Percentiles rank a stretch among this genome's conserved stretches.
Conservation (phyloP, 805 yeast species). For the Saccharomyces paradoxus region DNA sequence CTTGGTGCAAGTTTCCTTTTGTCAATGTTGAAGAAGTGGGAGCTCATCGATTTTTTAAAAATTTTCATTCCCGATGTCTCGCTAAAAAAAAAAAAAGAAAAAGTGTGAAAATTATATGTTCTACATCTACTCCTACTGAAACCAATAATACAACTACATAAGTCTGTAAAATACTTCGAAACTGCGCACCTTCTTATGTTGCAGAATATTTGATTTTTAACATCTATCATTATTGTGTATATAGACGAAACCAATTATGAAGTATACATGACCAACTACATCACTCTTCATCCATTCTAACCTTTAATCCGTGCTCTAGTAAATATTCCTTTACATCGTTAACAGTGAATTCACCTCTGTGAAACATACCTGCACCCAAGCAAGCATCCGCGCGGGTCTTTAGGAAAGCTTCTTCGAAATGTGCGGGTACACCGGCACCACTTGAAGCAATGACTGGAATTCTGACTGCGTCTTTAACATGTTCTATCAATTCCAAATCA, state of each 20-base stretch:
- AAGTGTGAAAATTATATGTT: background rate
- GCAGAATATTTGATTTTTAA: background rate
- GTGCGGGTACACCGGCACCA: constrained; percentile 93
- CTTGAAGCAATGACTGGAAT: constrained; percentile 96
- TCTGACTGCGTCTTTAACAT: constrained; percentile 63
- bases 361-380: constrained; percentile 97
- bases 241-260: no score
- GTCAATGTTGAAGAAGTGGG: background rate
- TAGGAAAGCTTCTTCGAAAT: constrained; percentile 79
- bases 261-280: background rate
- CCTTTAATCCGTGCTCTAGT: constrained; percentile 52
- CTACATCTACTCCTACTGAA: background rate
- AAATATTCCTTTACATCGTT: constrained; percentile 70
- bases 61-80: background rate
- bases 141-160: background rate
- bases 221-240: background rate
- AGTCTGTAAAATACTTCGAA: background rate
- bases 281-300: constrained; percentile 47
- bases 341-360: constrained; percentile 87
- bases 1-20: background rate
- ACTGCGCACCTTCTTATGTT: no score
- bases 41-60: constrained; percentile 1
- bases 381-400: constrained; percentile 90
- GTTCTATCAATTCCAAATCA: constrained; percentile 76
- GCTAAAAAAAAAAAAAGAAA: background rate